Conservation (phyloP, 257 asterid genomes). For the Schizonepeta tenuifolia region DNA sequence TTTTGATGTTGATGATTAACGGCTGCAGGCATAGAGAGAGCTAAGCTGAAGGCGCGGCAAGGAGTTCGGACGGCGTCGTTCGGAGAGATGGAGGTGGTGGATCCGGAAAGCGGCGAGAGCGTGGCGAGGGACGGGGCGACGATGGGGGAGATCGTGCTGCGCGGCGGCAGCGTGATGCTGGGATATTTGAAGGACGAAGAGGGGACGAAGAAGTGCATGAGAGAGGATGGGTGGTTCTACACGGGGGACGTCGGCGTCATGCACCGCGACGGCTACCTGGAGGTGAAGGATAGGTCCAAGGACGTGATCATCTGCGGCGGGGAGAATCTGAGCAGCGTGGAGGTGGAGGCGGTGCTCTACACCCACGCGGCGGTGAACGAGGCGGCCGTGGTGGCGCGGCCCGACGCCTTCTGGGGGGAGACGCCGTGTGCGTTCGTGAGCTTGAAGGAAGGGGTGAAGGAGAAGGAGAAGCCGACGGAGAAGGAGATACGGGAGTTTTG, state of each 20-base stretch:
- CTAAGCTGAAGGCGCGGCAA: constrained; percentile 46
- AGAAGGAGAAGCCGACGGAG: constrained; percentile 39
- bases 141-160: constrained; percentile 52
- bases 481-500: constrained; percentile 52
- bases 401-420: constrained; percentile 58
- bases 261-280: constrained; percentile 57
- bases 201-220: constrained; percentile 48
- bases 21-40: constrained; percentile 33
- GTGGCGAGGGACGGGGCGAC: constrained; percentile 40
- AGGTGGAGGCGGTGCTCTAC: constrained; percentile 55
- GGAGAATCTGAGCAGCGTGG: constrained; percentile 60
- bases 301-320: constrained; percentile 62
- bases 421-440: constrained; percentile 58
- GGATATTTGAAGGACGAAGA: constrained; percentile 53
- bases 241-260: constrained; percentile 59
- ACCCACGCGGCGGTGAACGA: constrained; percentile 51
- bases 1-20: too few species aligned
- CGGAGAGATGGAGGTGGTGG: constrained; percentile 45
- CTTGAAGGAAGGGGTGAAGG: constrained; percentile 38
- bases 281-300: constrained; percentile 51
- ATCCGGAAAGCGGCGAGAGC: constrained; percentile 36
- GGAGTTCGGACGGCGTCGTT: constrained; percentile 42
- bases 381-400: constrained; percentile 64
- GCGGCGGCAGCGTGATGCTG: constrained; percentile 51
- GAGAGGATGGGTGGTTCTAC: constrained; percentile 53